Evolutionary conservation across 164 flowering plant species (phyloP), one percentile per base, ranked within the genome.

Genomic region (Annona squamosa): DNA sequence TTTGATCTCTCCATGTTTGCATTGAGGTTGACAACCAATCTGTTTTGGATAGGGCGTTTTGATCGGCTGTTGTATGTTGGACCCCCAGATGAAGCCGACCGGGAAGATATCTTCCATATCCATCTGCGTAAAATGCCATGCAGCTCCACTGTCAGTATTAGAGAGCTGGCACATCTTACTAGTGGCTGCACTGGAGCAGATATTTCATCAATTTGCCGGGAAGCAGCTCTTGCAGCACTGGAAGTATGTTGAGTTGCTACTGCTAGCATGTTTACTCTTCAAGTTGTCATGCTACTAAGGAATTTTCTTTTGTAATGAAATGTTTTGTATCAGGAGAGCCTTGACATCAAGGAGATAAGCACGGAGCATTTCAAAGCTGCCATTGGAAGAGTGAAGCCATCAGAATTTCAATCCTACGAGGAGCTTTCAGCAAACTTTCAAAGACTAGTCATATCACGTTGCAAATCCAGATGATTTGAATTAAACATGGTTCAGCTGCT

Each of bases 171-270:
- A 66, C 48, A 43, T 79, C 89, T 87, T 48, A 85, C 97, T 61
- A 81, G 85, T 74, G 97, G 98, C 72, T 91, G 67, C 75, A 91
- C 99, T 65, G 99, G 99, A 59, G 97, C 97, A 79, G 98, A 93
- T 76, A 91, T 95, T 82, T 87, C 88, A 26, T 84, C 77, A 56
- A 76, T 93, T 61, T 93, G 99, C 79, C 81, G 90, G 63, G 91
- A 88, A 77, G 97, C 94, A 74, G 93, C 91, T 69, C 18, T 90
- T 70, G 82, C 83, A 46, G 97, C 94, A 46, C 63, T 92, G 5
- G 93, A 91, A 81, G 99, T 92, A 65, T 73, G 84, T 82, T 65
- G 62, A 74, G 42, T 81, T 69, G 61, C 37, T 26, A 19, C 41
- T 48, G 42, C 26, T 18, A 65, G 16, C 46, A 46, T 69, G 2